Percentiles rank a stretch among this genome's conserved stretches.
These are phyloP conservation scores for Botrytis aclada DNA, from an alignment of 2,329 filamentous ascomycete genomes.

Conservation along the genomic window DNA sequence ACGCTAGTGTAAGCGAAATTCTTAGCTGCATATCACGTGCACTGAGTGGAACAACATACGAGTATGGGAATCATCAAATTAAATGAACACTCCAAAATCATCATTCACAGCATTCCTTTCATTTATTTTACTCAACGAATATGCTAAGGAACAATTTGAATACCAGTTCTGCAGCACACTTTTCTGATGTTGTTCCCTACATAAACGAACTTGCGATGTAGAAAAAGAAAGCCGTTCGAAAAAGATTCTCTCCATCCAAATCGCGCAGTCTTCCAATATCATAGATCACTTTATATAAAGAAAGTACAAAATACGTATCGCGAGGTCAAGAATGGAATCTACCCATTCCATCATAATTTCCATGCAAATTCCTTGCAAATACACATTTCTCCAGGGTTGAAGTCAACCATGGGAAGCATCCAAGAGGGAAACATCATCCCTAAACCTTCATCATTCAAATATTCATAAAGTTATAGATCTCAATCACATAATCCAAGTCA, in stretches of 20 bases:
- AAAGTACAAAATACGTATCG: background rate
- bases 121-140: background rate
- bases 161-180: background rate
- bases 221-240: background rate
- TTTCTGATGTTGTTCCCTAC: background rate
- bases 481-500: background rate
- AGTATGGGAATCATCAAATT: background rate
- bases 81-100: no score
- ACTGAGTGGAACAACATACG: accelerated
- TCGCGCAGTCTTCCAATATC: background rate
- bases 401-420: background rate
- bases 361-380: background rate
- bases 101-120: background rate
- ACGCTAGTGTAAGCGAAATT: slow-evolving; percentile 13
- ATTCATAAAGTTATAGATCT: background rate
- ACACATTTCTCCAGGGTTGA: no score
- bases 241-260: background rate
- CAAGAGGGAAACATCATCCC: background rate
- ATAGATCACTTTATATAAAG: background rate
- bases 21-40: background rate
- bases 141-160: no score
- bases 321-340: background rate
- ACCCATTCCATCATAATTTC: accelerated
- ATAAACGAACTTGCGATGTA: background rate
- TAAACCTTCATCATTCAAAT: background rate